Evolutionary conservation across 805 yeast genomes (phyloP).

Genomic region (Blastobotrys americana): DNA sequence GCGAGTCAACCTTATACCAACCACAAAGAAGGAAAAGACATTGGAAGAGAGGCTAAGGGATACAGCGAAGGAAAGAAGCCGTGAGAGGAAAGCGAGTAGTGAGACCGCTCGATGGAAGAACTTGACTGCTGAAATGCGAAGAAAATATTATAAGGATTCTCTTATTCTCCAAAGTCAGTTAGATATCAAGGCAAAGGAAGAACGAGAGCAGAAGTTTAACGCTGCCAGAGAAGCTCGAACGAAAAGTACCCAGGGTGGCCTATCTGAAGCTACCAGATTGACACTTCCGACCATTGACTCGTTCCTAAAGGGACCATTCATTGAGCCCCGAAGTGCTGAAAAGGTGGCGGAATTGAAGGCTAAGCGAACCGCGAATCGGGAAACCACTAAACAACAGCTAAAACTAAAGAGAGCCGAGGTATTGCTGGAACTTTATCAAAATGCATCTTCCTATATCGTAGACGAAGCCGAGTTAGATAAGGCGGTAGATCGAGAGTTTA

Average conservation of each 20-base stretch:
- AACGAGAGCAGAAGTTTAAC: constrained; percentile 34
- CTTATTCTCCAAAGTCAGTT: constrained; percentile 47
- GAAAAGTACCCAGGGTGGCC: constrained; percentile 28
- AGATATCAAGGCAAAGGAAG: constrained; percentile 36
- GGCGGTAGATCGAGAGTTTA: constrained; percentile 37
- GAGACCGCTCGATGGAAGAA: constrained; percentile 39
- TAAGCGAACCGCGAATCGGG: constrained; percentile 64
- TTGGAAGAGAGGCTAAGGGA: constrained; percentile 52
- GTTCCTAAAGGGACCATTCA: constrained; percentile 53
- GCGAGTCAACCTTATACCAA: constrained; percentile 47
- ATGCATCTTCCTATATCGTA: constrained; percentile 60
- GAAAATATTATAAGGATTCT: constrained; percentile 61
- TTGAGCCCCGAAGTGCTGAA: constrained; percentile 65
- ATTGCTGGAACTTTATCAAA: constrained; percentile 65
- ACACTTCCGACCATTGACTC: constrained; percentile 74
- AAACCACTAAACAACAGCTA: constrained; percentile 43
- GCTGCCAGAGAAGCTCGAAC: constrained; percentile 29
- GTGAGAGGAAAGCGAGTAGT: constrained; percentile 20
- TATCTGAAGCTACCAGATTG: constrained; percentile 43
- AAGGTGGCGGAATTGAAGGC: constrained; percentile 50
- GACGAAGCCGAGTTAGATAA: constrained; percentile 58
- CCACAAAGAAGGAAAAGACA: constrained; percentile 40
- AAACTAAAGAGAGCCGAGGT: constrained; percentile 48
- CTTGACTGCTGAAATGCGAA: constrained; percentile 58
- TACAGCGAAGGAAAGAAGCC: constrained; percentile 44